These are phyloP conservation scores for Lichtheimia corymbifera DNA, from an alignment of 371 early-diverging fungal genomes.

Conservation along the genomic window DNA sequence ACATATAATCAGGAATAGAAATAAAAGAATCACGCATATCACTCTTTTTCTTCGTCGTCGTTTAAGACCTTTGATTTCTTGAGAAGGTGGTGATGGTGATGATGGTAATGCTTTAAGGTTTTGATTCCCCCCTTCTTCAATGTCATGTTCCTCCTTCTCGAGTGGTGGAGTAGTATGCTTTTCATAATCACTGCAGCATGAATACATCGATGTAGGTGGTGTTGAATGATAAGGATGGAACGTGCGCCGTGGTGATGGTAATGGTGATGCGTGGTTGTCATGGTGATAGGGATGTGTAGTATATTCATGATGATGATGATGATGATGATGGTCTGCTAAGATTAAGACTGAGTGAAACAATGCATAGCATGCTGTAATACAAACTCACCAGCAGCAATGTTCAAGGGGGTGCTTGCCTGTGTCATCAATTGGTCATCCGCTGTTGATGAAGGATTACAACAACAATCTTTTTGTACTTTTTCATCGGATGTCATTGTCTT, in stretches of 20 bases:
- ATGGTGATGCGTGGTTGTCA: too few species aligned
- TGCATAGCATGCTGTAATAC: background rate
- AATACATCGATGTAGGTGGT: background rate
- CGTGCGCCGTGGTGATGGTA: background rate
- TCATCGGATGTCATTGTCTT: background rate
- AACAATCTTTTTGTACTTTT: conserved; percentile 1
- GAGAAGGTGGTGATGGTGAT: background rate
- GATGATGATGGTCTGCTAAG: background rate
- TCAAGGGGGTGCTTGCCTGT: background rate
- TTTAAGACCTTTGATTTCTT: too few species aligned
- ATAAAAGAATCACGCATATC: conserved; percentile 10
- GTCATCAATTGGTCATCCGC: background rate
- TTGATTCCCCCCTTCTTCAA: background rate
- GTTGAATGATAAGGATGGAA: background rate
- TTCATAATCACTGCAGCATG: background rate
- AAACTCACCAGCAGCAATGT: background rate
- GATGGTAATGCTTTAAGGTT: background rate
- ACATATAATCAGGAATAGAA: conserved; percentile 16
- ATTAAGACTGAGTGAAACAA: background rate
- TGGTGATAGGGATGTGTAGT: too few species aligned
- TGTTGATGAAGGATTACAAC: background rate
- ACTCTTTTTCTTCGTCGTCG: conserved; percentile 19
- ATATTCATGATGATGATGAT: background rate
- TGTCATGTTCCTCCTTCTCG: background rate
- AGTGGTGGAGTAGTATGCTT: background rate